Conservation (phyloP, 768 basidiomycete genomes). For the Suillus decipiens region DNA sequence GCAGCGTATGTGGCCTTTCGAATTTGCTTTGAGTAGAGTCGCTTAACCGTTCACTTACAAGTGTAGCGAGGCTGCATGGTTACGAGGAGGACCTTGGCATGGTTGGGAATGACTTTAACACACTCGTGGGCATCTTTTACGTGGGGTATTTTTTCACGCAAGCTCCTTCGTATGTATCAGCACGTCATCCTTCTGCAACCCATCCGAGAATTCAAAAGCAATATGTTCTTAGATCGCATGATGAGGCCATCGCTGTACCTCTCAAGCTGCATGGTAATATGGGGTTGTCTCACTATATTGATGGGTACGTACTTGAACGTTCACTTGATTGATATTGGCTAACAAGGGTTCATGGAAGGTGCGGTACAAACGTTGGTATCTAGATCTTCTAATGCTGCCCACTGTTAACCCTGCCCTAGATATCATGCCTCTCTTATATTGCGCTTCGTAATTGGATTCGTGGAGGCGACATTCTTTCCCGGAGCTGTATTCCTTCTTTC, state of each 20-base stretch:
- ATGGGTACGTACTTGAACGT: conserved; percentile 39
- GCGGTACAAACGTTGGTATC: conserved; percentile 33
- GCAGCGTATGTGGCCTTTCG: conserved; percentile 45
- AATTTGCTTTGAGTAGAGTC: neutral
- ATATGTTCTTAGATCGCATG: conserved; percentile 65
- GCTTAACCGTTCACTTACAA: conserved; percentile 23
- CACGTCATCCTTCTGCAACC: neutral
- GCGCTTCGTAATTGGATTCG: conserved; percentile 76
- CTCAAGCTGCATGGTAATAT: conserved; percentile 62
- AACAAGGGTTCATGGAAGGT: conserved; percentile 19
- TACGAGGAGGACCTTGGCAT: conserved; percentile 67
- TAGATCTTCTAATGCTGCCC: neutral
- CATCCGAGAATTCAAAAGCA: conserved; percentile 41
- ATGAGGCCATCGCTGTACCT: conserved; percentile 68
- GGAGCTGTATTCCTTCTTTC: conserved; percentile 66
- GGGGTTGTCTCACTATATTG: conserved; percentile 59
- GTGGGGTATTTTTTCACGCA: conserved; percentile 76
- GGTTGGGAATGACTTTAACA: conserved; percentile 61
- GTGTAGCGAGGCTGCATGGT: conserved; percentile 69
- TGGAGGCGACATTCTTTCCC: conserved; percentile 68
- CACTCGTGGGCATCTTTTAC: conserved; percentile 64
- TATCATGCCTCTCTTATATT: conserved; percentile 61
- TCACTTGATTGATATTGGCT: conserved; percentile 4
- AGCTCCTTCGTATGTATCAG: conserved; percentile 57
- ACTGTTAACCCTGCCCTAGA: conserved; percentile 28